A percentile compares a stretch with the other conserved stretches of the same genome.
Conservation (phyloP, 805 yeast species). For the Diddensiella caesifluorescens region DNA sequence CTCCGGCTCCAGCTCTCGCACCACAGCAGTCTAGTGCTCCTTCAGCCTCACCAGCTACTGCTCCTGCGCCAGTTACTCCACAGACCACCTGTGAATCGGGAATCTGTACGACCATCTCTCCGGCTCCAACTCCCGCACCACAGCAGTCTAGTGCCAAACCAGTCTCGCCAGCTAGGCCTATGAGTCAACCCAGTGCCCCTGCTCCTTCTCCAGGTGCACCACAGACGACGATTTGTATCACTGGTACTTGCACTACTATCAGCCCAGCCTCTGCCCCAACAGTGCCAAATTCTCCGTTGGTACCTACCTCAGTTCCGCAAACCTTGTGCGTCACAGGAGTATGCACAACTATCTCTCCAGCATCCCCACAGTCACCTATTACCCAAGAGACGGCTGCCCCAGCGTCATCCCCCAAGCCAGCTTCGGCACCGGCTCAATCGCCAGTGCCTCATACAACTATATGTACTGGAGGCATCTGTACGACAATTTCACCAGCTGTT, state of each 20-base stretch:
- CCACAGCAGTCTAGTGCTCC: not conserved
- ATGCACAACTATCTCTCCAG: not conserved
- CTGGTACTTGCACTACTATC: not conserved
- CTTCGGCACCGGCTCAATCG: not conserved
- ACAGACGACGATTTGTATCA: not conserved
- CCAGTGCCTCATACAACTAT: not conserved
- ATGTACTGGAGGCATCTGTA: not conserved
- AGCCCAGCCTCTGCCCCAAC: not conserved
- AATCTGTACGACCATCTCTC: not conserved
- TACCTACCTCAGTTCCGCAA: not conserved
- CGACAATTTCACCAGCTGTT: conserved; percentile 3
- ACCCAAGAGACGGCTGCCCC: not conserved
- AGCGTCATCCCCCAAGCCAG: not conserved
- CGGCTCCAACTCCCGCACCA: conserved; percentile 4
- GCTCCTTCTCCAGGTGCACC: not conserved
- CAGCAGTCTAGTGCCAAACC: not conserved
- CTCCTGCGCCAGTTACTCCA: conserved; percentile 2
- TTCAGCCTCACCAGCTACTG: not conserved
- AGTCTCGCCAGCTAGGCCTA: not conserved
- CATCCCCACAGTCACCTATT: not conserved
- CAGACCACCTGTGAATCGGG: not conserved
- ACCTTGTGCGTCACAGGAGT: not conserved
- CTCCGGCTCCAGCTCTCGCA: conserved; percentile 1
- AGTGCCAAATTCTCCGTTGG: not conserved
- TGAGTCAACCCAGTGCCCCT: not conserved